A percentile compares a stretch with the other conserved stretches of the same genome.
Conservation (phyloP, 257 asterid genomes). For the Nemophila menziesii region DNA sequence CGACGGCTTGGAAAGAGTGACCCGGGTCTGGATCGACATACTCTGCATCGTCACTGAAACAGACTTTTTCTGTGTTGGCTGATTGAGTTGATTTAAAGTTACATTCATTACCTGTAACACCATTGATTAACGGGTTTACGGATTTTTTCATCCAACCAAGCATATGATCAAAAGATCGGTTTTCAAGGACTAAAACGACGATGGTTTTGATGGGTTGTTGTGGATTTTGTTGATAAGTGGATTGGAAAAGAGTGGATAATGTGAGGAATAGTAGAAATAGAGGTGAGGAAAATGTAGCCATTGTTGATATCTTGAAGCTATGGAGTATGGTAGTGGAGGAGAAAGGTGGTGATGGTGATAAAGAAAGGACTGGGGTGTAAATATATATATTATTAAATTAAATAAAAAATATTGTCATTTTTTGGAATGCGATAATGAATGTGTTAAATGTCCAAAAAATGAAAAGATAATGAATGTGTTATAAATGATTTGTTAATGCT, state of each 20-base stretch:
- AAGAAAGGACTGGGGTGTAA: too few relatives aligned
- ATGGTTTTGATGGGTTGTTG: slow-evolving; percentile 46
- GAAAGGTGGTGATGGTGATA: too few relatives aligned
- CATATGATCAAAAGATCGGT: slow-evolving; percentile 66
- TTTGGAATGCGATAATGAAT: too few relatives aligned
- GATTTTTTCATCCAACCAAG: slow-evolving; percentile 71
- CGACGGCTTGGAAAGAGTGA: slow-evolving; percentile 54
- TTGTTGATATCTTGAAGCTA: slow-evolving; percentile 6
- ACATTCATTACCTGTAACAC: slow-evolving; percentile 59
- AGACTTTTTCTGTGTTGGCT: slow-evolving; percentile 14
- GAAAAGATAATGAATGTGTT: too few relatives aligned
- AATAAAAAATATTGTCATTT: too few relatives aligned
- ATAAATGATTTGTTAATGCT: too few relatives aligned
- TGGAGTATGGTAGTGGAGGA: too few relatives aligned
- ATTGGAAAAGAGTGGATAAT: slow-evolving; percentile 16
- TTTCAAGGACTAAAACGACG: slow-evolving; percentile 52
- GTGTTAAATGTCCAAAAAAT: too few relatives aligned
- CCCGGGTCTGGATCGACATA: slow-evolving; percentile 68
- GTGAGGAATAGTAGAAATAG: slow-evolving; percentile 17
- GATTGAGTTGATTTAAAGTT: slow-evolving; percentile 23
- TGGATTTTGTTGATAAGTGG: slow-evolving; percentile 20
- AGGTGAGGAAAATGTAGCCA: slow-evolving; percentile 10
- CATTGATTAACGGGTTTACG: slow-evolving; percentile 45
- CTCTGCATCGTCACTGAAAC: slow-evolving; percentile 50
- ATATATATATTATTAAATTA: too few relatives aligned